A percentile compares a stretch with the other conserved stretches of the same genome.
These are phyloP conservation scores for Yarrowia sp. DNA, from an alignment of 805 yeast genomes.

Conservation along the genomic window DNA sequence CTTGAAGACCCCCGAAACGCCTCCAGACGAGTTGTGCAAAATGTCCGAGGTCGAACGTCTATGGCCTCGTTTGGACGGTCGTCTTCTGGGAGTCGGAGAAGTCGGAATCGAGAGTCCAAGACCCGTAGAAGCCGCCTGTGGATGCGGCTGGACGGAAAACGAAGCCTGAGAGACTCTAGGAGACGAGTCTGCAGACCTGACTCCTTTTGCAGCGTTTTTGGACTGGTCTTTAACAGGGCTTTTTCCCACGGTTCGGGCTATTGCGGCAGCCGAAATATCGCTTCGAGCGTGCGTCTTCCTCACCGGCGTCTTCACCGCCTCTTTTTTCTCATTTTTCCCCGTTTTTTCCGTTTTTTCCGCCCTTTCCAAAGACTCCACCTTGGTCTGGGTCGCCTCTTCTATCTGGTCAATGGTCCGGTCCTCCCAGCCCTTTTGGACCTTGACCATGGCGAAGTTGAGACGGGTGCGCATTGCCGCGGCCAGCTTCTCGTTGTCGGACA, in stretches of 20 bases:
- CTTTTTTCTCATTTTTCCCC: too few relatives aligned
- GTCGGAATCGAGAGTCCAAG: neutral
- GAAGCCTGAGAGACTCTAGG: neutral
- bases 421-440: conserved; percentile 23
- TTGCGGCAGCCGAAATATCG: neutral
- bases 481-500: conserved; percentile 22
- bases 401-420: conserved; percentile 12
- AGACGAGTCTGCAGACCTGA: neutral
- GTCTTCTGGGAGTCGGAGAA: neutral
- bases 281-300: neutral
- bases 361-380: too few relatives aligned
- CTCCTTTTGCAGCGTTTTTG: neutral
- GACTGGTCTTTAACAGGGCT: neutral
- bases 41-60: conserved; percentile 1
- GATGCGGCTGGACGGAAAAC: neutral
- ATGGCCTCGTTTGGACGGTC: neutral
- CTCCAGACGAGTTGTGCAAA: neutral
- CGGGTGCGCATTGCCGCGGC: conserved; percentile 22
- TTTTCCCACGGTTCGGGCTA: neutral
- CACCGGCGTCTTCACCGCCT: too few relatives aligned
- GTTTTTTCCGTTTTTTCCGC: neutral
- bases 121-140: neutral
- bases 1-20: conserved; percentile 13
- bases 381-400: neutral
- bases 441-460: conserved; percentile 23